phyloP scores from a whole-genome alignment of 208 protist species.

The Entamoeba invadens region DNA sequence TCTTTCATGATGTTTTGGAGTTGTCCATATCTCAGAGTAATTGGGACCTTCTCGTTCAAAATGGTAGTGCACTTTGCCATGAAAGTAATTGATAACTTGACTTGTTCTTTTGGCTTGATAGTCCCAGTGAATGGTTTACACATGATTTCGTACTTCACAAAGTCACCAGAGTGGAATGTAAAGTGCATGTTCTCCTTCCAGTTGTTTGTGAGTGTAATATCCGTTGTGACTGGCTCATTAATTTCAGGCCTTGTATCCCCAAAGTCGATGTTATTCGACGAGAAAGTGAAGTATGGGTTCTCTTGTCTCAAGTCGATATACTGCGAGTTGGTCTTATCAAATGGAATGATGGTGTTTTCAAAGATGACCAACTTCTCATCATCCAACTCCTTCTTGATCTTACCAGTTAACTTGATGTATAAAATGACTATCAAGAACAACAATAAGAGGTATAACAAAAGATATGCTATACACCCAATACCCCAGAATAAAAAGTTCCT shows the following conservation, averaged over 20 bases:
- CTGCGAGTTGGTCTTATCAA: not conserved
- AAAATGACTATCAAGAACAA: not conserved
- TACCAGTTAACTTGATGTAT: not conserved
- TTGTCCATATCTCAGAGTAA: not conserved
- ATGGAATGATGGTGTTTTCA: not conserved
- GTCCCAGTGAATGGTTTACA: not conserved
- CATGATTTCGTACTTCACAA: not conserved
- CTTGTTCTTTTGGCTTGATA: not conserved
- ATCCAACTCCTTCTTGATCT: not conserved
- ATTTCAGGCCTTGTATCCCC: not conserved
- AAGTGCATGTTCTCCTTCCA: not conserved
- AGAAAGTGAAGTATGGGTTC: not conserved
- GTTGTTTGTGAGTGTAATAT: not conserved
- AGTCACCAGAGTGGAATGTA: not conserved
- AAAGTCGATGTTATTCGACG: not conserved
- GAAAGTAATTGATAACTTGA: not conserved
- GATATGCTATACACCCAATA: not conserved
- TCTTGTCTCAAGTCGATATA: not conserved
- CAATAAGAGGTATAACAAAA: not conserved
- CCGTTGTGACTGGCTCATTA: not conserved
- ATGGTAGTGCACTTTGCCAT: not conserved
- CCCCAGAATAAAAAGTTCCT: not conserved
- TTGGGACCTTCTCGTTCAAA: not conserved
- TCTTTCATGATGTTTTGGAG: not conserved
- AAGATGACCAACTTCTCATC: not conserved